phyloP scores from a whole-genome alignment of 2,329 filamentous ascomycete genomes.

The Diaporthe citriasiana region DNA sequence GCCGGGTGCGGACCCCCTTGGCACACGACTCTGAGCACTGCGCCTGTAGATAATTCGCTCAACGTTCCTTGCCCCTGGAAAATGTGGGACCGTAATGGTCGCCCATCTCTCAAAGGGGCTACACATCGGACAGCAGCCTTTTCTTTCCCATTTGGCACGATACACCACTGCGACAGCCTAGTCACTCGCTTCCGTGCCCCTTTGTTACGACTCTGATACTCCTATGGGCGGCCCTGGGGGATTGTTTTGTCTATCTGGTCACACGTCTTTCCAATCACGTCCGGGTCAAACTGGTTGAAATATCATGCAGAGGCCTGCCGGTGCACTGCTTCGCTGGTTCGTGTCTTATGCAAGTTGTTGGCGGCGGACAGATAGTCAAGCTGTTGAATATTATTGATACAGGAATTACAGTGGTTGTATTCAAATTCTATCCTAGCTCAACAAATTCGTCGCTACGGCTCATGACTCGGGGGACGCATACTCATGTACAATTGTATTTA shows the following conservation, averaged over 20 bases:
- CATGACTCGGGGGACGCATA: too few relatives aligned
- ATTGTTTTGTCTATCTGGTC: too few relatives aligned
- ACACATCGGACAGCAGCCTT: not conserved
- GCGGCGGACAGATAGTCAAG: too few relatives aligned
- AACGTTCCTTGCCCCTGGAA: constrained; percentile 1
- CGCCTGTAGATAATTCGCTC: not conserved
- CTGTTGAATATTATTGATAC: not conserved
- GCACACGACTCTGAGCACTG: not conserved
- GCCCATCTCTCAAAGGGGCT: not conserved
- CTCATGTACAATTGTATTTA: too few relatives aligned
- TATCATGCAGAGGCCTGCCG: not conserved
- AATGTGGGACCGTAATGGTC: not conserved
- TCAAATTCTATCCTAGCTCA: not conserved
- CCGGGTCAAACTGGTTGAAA: too few relatives aligned
- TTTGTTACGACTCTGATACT: too few relatives aligned
- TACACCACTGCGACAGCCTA: not conserved
- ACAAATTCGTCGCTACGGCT: not conserved
- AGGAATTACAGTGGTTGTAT: not conserved
- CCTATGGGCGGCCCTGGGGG: too few relatives aligned
- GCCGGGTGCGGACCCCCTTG: not conserved
- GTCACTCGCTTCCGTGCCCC: too few relatives aligned
- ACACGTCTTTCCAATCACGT: too few relatives aligned
- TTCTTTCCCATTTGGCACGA: not conserved
- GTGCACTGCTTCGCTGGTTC: not conserved
- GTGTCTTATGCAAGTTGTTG: not conserved